These are phyloP conservation scores for Ophiostoma populinum DNA, from an alignment of 2,329 filamentous ascomycete genomes.

Conservation along the genomic window DNA sequence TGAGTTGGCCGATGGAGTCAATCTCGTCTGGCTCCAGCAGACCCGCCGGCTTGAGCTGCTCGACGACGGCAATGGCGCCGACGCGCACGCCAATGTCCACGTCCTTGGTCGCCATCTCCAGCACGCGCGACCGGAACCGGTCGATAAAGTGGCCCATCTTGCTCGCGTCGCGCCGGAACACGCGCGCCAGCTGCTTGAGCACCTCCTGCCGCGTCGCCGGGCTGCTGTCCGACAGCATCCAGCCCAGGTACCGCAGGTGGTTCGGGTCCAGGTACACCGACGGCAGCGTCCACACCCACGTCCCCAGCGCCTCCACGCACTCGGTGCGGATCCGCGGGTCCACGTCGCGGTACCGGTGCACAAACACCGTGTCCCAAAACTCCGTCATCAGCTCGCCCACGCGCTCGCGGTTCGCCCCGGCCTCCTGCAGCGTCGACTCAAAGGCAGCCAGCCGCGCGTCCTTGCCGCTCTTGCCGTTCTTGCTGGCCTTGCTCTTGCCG, in stretches of 20 bases:
- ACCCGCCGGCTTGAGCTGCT: constrained; percentile 65
- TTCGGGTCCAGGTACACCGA: constrained; percentile 80
- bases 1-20: constrained; percentile 68
- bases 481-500: constrained; percentile 48
- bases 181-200: constrained; percentile 59
- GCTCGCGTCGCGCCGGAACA: constrained; percentile 69
- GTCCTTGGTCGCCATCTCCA: constrained; percentile 85
- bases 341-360: constrained; percentile 88
- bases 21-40: constrained; percentile 85
- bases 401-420: constrained; percentile 49
- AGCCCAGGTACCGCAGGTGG: constrained; percentile 85
- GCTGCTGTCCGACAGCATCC: constrained; percentile 76
- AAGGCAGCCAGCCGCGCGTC: constrained; percentile 61
- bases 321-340: constrained; percentile 79
- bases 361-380: constrained; percentile 82
- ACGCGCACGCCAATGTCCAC: constrained; percentile 67
- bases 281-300: constrained; percentile 74
- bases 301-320: constrained; percentile 70
- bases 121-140: constrained; percentile 66
- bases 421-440: constrained; percentile 53
- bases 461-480: constrained; percentile 47
- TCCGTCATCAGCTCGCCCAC: constrained; percentile 62
- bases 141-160: constrained; percentile 86
- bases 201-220: constrained; percentile 67
- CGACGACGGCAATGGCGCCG: constrained; percentile 63